A percentile compares a stretch with the other conserved stretches of the same genome.
phyloP scores from a whole-genome alignment of 2,329 filamentous ascomycete genomes.

The Bipolaris victoriae region DNA sequence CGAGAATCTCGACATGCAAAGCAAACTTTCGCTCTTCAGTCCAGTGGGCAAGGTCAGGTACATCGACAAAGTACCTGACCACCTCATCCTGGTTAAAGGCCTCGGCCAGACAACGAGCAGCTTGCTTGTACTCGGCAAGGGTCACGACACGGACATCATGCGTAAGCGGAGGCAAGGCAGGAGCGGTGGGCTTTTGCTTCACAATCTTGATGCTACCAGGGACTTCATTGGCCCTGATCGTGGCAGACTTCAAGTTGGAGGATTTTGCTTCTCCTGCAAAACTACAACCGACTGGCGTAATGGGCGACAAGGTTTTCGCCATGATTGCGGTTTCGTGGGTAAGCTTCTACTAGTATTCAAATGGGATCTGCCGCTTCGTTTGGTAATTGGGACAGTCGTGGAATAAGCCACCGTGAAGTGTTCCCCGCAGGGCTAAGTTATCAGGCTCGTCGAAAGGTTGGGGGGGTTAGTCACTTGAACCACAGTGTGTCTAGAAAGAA shows the following conservation, averaged over 20 bases:
- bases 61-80: conserved; percentile 75
- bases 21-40: conserved; percentile 74
- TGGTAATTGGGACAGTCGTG: conserved; percentile 48
- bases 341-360: conserved; percentile 53
- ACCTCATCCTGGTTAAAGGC: conserved; percentile 79
- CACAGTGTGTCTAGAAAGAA: conserved; percentile 27
- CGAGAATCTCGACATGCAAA: conserved; percentile 77
- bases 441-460: conserved; percentile 26
- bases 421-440: conserved; percentile 28
- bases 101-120: conserved; percentile 73
- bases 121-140: conserved; percentile 72
- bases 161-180: conserved; percentile 31
- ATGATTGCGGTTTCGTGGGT: conserved; percentile 53
- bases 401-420: conserved; percentile 51
- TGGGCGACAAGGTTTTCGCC: conserved; percentile 49
- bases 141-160: conserved; percentile 67
- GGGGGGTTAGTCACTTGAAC: conserved; percentile 43
- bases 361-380: conserved; percentile 56
- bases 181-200: conserved; percentile 32
- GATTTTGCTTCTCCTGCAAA: conserved; percentile 43
- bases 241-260: conserved; percentile 47
- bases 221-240: conserved; percentile 39
- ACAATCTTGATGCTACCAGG: conserved; percentile 39
- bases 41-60: conserved; percentile 68
- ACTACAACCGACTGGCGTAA: conserved; percentile 38